These are phyloP conservation scores for Macrotyloma uniflorum DNA, from an alignment of 306 rosid genomes.

Conservation along the genomic window DNA sequence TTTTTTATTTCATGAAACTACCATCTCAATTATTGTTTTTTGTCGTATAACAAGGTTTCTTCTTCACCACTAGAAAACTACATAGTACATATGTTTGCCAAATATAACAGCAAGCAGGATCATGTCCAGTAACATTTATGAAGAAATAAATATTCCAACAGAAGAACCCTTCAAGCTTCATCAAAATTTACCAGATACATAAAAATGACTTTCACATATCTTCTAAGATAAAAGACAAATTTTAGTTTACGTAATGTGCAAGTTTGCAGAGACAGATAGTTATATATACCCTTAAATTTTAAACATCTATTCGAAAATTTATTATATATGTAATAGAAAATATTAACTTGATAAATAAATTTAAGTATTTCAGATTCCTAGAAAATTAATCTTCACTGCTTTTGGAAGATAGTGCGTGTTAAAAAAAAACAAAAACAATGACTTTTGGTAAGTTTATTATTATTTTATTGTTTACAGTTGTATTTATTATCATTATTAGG, in stretches of 20 bases:
- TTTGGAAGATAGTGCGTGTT: no score
- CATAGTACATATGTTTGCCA: constrained; percentile 9
- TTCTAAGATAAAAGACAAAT: neutral
- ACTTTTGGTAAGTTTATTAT: neutral
- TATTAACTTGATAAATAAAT: no score
- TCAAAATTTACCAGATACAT: constrained; percentile 6
- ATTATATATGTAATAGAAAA: no score
- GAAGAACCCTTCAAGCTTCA: neutral
- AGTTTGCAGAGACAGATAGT: neutral
- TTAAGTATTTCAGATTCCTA: no score
- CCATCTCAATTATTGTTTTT: constrained; percentile 38
- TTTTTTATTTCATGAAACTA: constrained; percentile 18
- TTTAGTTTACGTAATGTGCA: neutral
- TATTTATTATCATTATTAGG: neutral
- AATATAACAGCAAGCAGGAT: neutral
- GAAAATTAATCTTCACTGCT: no score
- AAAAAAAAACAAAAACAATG: neutral
- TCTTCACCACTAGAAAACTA: constrained; percentile 21
- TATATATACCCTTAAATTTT: no score
- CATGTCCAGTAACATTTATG: constrained; percentile 28
- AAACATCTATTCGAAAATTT: no score
- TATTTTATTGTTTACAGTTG: neutral
- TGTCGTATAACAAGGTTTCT: constrained; percentile 31
- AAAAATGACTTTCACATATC: neutral
- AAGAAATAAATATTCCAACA: constrained; percentile 18